Evolutionary conservation across 768 basidiomycete species (phyloP).

Genomic region (Myochromella boudieri): DNA sequence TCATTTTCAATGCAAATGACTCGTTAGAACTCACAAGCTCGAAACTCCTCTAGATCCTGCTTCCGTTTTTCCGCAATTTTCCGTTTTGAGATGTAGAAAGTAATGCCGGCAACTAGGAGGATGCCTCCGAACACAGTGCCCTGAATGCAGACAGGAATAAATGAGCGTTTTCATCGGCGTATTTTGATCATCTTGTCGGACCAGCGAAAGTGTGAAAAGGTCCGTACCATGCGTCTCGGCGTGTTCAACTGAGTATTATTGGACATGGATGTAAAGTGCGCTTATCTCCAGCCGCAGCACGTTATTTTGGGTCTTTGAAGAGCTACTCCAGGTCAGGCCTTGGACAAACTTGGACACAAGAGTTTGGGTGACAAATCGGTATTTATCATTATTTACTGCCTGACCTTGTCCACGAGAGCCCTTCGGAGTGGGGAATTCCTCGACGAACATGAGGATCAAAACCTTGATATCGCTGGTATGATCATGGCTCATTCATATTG

Average conservation of each 20-base stretch:
- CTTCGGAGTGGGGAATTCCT: background rate
- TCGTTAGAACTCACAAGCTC: no score
- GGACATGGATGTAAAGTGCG: conserved; percentile 4
- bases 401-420: background rate
- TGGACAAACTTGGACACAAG: no score
- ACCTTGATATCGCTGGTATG: no score
- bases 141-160: conserved; percentile 16
- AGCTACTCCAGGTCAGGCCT: no score
- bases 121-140: conserved; percentile 28
- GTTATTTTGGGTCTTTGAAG: no score
- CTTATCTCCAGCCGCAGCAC: background rate
- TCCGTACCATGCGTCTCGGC: conserved; percentile 20
- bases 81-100: conserved; percentile 34
- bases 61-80: conserved; percentile 30
- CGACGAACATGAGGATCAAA: no score
- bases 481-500: no score
- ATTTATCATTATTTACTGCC: conserved; percentile 10
- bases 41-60: conserved; percentile 26
- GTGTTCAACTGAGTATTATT: conserved; percentile 17
- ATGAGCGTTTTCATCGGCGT: background rate
- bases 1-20: no score
- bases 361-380: background rate
- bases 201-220: background rate
- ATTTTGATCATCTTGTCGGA: no score
- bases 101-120: conserved; percentile 27